Evolutionary conservation across 768 basidiomycete species (phyloP).

Genomic region (Rhizopogon vinicolor): DNA sequence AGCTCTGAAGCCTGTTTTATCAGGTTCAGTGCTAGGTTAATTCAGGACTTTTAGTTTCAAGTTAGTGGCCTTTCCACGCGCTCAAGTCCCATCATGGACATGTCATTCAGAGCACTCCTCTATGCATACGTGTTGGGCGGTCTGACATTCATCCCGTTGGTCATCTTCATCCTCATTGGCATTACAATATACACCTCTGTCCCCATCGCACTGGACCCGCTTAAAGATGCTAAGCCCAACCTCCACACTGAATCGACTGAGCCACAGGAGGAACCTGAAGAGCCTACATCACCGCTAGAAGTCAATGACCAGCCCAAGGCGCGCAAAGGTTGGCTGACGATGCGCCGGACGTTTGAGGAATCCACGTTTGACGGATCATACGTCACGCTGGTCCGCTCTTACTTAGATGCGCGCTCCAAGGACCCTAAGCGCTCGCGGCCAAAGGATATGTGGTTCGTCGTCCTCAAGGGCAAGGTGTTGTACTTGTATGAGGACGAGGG

Average conservation of each 20-base stretch:
- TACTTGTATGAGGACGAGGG: slow-evolving; percentile 93
- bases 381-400: slow-evolving; percentile 74
- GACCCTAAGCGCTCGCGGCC: slow-evolving; percentile 81
- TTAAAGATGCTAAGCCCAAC: slow-evolving; percentile 32
- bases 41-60: not conserved
- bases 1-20: not conserved
- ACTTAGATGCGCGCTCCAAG: slow-evolving; percentile 77
- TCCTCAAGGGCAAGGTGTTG: slow-evolving; percentile 85
- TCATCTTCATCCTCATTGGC: slow-evolving; percentile 53
- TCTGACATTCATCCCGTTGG: slow-evolving; percentile 81
- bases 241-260: slow-evolving; percentile 22
- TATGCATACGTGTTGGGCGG: slow-evolving; percentile 90
- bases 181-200: slow-evolving; percentile 79
- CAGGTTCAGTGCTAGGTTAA: not conserved
- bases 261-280: slow-evolving; percentile 12
- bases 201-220: slow-evolving; percentile 56
- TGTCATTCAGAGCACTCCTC: slow-evolving; percentile 67
- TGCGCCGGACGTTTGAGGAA: slow-evolving; percentile 77
- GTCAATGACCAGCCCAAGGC: slow-evolving; percentile 57
- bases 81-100: slow-evolving; percentile 19
- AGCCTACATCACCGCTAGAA: slow-evolving; percentile 18
- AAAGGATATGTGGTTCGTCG: slow-evolving; percentile 91
- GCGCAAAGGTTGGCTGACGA: slow-evolving; percentile 79
- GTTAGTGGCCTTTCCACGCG: not conserved
- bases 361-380: slow-evolving; percentile 59